These are phyloP conservation scores for Boletus sp. DNA, from an alignment of 768 basidiomycete species.

Conservation along the genomic window DNA sequence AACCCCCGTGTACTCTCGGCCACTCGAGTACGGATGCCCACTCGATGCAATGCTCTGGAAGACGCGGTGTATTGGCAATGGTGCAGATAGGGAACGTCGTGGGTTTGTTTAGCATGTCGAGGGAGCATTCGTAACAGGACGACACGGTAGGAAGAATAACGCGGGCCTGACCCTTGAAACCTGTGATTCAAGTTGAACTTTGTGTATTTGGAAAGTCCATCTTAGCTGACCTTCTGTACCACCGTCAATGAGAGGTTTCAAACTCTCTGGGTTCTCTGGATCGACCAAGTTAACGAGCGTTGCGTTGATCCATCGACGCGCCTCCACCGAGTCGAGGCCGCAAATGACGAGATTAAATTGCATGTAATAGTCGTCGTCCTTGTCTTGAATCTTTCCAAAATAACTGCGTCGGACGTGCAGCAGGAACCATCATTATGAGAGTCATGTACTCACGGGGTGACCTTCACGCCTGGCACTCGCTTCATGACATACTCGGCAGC, in stretches of 20 bases:
- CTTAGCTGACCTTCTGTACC: constrained; percentile 84
- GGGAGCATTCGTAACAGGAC: constrained; percentile 96
- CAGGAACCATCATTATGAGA: not conserved
- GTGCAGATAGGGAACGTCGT: constrained; percentile 98
- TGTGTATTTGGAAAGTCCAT: not conserved
- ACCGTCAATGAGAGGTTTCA: constrained; percentile 97
- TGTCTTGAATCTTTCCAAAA: constrained; percentile 98
- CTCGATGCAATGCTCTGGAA: constrained; percentile 99
- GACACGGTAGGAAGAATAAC: constrained; percentile 94
- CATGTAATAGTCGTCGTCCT: constrained; percentile 91
- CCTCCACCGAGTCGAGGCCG: constrained; percentile 96
- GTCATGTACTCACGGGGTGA: constrained; percentile 76
- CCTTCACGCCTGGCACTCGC: constrained; percentile 92
- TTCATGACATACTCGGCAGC: constrained; percentile 98
- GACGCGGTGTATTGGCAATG: constrained; percentile 96
- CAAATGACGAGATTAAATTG: constrained; percentile 97
- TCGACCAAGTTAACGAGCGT: constrained; percentile 95
- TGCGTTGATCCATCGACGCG: constrained; percentile 97
- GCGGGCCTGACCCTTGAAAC: constrained; percentile 97
- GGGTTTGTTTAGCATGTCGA: constrained; percentile 97
- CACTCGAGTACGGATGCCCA: constrained; percentile 99
- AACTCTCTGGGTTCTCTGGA: constrained; percentile 84
- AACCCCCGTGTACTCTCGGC: constrained; percentile 91
- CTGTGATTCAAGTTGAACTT: constrained; percentile 39
- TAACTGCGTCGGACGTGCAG: constrained; percentile 52